These are phyloP conservation scores for Cryphonectria naterciae DNA, from an alignment of 2,329 filamentous ascomycete species.

Conservation along the genomic window DNA sequence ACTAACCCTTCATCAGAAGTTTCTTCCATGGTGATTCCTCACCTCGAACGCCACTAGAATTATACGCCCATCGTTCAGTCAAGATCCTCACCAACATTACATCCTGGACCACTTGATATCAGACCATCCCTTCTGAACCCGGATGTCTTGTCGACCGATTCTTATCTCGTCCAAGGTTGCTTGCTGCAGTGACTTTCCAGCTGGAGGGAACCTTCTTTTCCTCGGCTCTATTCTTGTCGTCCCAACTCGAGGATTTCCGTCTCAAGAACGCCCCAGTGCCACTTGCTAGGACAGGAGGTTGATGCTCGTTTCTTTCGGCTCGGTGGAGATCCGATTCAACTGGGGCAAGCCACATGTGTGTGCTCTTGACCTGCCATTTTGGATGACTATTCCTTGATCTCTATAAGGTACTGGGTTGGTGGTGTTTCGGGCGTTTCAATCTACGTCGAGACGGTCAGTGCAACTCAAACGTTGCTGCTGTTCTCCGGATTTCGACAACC, in stretches of 20 bases:
- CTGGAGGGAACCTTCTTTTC: neutral
- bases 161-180: slow-evolving; percentile 23
- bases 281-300: slow-evolving; percentile 15
- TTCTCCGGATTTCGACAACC: slow-evolving; percentile 39
- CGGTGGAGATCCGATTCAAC: slow-evolving; percentile 30
- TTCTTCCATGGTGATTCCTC: neutral
- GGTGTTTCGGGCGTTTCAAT: slow-evolving; percentile 48
- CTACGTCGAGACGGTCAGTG: slow-evolving; percentile 42
- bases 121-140: neutral
- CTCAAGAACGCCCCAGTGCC: slow-evolving; percentile 19
- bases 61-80: slow-evolving; percentile 9
- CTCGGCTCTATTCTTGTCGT: slow-evolving; percentile 17
- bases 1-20: neutral
- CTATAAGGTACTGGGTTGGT: slow-evolving; percentile 37
- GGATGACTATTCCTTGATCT: slow-evolving; percentile 32
- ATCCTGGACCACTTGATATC: neutral
- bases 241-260: slow-evolving; percentile 19
- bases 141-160: slow-evolving; percentile 13
- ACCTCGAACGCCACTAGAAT: neutral
- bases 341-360: slow-evolving; percentile 32
- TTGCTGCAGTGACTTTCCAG: slow-evolving; percentile 14
- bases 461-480: slow-evolving; percentile 46
- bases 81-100: neutral
- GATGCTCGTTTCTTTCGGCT: slow-evolving; percentile 28
- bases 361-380: slow-evolving; percentile 28